phyloP scores from a whole-genome alignment of 305 asterid species.

The Solanum hybrid region DNA sequence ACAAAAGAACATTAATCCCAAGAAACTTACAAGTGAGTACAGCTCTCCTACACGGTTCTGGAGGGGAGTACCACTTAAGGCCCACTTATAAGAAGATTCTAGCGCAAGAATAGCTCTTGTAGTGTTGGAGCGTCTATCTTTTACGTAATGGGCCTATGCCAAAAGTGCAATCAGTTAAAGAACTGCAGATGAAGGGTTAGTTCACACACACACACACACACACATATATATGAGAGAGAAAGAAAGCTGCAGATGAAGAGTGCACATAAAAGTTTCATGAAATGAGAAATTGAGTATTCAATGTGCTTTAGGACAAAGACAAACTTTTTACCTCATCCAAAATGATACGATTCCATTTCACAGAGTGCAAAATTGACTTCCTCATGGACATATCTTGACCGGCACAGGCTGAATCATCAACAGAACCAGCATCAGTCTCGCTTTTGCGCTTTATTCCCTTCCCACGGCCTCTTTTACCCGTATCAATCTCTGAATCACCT shows the following conservation, averaged over 20 bases:
- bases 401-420: conserved; percentile 19
- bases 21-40: conserved; percentile 81
- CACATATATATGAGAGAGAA: not conserved
- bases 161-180: conserved; percentile 4
- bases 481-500: conserved; percentile 21
- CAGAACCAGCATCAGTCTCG: conserved; percentile 16
- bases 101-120: conserved; percentile 78
- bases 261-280: not conserved
- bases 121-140: conserved; percentile 72
- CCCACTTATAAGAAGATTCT: conserved; percentile 79
- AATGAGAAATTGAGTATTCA: not conserved
- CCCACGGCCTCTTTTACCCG: conserved; percentile 13
- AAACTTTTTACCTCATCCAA: conserved; percentile 63
- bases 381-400: conserved; percentile 22
- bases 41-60: conserved; percentile 97
- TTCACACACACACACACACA: not conserved
- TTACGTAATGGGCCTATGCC: conserved; percentile 76
- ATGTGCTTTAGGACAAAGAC: not conserved
- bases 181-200: not conserved
- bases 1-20: not conserved
- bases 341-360: conserved; percentile 74
- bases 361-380: conserved; percentile 64
- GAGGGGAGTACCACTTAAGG: conserved; percentile 93
- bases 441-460: conserved; percentile 18
- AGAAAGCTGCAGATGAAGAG: not conserved